A percentile compares a stretch with the other conserved stretches of the same genome.
Conservation (phyloP, 2,329 filamentous ascomycete species). For the Apiospora kogelbergensis region DNA sequence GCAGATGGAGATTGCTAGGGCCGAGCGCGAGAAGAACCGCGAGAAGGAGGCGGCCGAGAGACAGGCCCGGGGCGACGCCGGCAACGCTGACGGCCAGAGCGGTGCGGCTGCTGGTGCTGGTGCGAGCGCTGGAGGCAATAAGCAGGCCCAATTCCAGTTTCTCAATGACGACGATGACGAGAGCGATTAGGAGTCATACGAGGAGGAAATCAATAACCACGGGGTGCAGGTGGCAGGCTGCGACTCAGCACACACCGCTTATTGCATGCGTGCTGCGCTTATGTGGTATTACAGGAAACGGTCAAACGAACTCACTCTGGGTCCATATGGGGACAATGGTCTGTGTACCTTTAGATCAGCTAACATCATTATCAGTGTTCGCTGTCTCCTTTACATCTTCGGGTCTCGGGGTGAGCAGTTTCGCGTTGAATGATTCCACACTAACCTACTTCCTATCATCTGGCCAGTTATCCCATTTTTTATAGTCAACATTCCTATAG, state of each 20-base stretch:
- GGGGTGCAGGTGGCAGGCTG: not conserved
- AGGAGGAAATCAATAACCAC: too few relatives aligned
- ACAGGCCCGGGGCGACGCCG: slow-evolving; percentile 22
- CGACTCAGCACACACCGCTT: not conserved
- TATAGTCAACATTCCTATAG: not conserved
- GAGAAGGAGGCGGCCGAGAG: slow-evolving; percentile 11
- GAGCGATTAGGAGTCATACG: slow-evolving; percentile 24
- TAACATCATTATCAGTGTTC: not conserved
- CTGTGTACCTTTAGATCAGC: not conserved
- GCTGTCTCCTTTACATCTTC: not conserved
- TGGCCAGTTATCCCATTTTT: not conserved
- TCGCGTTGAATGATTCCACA: not conserved
- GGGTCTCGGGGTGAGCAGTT: not conserved
- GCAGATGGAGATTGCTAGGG: slow-evolving; percentile 42
- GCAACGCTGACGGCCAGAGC: slow-evolving; percentile 15
- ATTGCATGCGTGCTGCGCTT: not conserved
- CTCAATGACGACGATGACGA: slow-evolving; percentile 54
- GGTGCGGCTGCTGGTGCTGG: slow-evolving; percentile 21
- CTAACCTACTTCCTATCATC: too few relatives aligned
- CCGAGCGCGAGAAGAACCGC: slow-evolving; percentile 31
- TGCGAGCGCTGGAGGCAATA: slow-evolving; percentile 35
- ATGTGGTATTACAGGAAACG: not conserved
- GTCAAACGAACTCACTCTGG: not conserved
- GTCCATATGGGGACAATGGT: not conserved
- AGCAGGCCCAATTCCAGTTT: slow-evolving; percentile 58